These are phyloP conservation scores for Lophium mytilinum DNA, from an alignment of 495 filamentous ascomycete species.

Conservation along the genomic window DNA sequence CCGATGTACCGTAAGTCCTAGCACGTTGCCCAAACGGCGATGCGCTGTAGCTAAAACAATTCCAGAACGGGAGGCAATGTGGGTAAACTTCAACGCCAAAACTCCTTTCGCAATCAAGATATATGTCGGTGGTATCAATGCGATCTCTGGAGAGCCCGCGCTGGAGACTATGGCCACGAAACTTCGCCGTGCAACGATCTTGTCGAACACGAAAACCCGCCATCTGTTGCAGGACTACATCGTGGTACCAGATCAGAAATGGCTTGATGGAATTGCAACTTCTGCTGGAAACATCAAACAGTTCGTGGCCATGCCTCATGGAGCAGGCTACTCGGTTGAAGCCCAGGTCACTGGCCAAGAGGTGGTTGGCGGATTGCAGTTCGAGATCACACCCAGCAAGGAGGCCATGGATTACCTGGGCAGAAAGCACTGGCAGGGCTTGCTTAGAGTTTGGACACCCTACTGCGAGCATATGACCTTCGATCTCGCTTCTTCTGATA, in stretches of 20 bases:
- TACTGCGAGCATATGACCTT: too few species aligned
- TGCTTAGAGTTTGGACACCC: too few species aligned
- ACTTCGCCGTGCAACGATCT: conserved; percentile 4
- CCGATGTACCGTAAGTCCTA: conserved; percentile 16
- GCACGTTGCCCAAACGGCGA: not conserved
- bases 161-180: conserved; percentile 3
- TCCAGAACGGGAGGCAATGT: conserved; percentile 13
- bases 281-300: conserved; percentile 12
- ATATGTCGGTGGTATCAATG: conserved; percentile 15
- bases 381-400: conserved; percentile 18
- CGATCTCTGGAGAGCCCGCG: conserved; percentile 12
- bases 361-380: conserved; percentile 11
- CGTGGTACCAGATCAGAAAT: conserved; percentile 8
- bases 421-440: too few species aligned
- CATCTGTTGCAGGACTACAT: conserved; percentile 16
- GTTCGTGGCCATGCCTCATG: conserved; percentile 19
- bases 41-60: not conserved
- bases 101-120: conserved; percentile 11
- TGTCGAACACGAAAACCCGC: not conserved
- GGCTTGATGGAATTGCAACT: conserved; percentile 21
- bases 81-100: conserved; percentile 7
- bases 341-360: conserved; percentile 15
- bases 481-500: too few species aligned
- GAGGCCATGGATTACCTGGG: too few species aligned
- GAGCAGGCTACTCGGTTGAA: conserved; percentile 17